Evolutionary conservation across 1,284 basidiomycete genomes (phyloP), one percentile per base, ranked within the genome.

Genomic region (Wolfiporia cocos): DNA sequence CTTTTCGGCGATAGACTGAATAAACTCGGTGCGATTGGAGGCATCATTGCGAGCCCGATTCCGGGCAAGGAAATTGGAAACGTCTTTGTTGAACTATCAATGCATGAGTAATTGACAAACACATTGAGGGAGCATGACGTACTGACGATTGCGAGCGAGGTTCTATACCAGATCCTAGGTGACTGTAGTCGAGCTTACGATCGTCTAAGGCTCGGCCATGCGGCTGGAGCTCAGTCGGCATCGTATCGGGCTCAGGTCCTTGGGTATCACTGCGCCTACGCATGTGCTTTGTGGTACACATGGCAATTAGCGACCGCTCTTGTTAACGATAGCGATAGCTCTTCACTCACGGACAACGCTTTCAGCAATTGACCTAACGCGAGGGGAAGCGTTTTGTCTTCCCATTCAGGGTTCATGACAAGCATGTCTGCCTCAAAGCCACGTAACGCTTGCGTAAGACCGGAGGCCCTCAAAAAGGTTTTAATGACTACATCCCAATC

Each of bases 1-100:
- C 46, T 81, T 80, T 54, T 79, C 71, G 1, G 71, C 65, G 10
- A 75, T 59, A 10, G 74, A 74, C 29, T 73, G 63, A 1, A 89
- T 62, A 51, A 89, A 89, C 54, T 89, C 86, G 15, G 71, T 62
- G 20, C 80, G 76, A 53, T 89, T 89, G 6, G 86, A 88, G 32
- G 71, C 71, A 52, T 86, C 77, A 50, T 85, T 86, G 24, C 78
- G 74, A 0, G 77, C 74, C 9, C 82, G 74, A 39, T 81, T 86
- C 40, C 70, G 68, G 0, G 82, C 79, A 2, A 89, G 71, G 40
- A 88, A 81, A 33, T 64, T 59, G 2, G 86, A 85, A 33, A 89
- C 81, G 2, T 75, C 74, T 56, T 75, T 83, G 38, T 72, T 86
- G 26, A 78, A 68, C 86, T 88, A 50, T 22, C 26, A 22, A 45